Base-by-base conservation (phyloP, 1,139 yeast species). In the Trichomonascaceae sp. region DNA sequence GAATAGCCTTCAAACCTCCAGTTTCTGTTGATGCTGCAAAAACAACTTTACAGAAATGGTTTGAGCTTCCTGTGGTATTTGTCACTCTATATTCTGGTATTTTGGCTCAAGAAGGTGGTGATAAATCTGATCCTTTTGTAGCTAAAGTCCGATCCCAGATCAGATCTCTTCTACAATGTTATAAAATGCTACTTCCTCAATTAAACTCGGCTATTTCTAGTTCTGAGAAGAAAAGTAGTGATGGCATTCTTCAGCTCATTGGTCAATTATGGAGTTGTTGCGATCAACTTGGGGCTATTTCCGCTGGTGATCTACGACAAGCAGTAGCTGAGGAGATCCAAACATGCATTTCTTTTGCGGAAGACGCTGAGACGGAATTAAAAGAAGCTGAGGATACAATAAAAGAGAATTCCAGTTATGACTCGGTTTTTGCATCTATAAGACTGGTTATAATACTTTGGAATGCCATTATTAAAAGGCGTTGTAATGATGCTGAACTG, bases 1-100 rank as follows among this genome's bases (percentile, higher is more conserved):
- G 95, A 5, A 81, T 88, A 44, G 79, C 88, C 1, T 85, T 83
- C 69, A 81, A 83, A 61, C 87, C 90, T 1, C 82, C 82, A 6
- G 78, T 74, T 57, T 58, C 78, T 59, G 63, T 71, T 49, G 74
- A 70, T 15, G 81, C 88, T 0, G 84, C 86, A 1, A 76, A 70
- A 58, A 73, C 71, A 30, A 83, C 86, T 41, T 60, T 84, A 10
- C 78, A 76, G 56, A 79, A 79, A 45, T 68, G 80, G 45, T 71
- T 80, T 5, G 80, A 79, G 45, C 53, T 64, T 27, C 50, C 60
- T 27, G 62, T 66, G 1, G 47, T 49, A 32, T 47, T 61, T 38
- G 54, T 58, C 7, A 60, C 61, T 8, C 53, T 56, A 20, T 59
- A 53, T 45, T 19, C 54, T 19, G 55, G 58, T 24, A 55, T 58